Evolutionary conservation across 768 basidiomycete genomes (phyloP).

Genomic region (Suillus occidentalis): DNA sequence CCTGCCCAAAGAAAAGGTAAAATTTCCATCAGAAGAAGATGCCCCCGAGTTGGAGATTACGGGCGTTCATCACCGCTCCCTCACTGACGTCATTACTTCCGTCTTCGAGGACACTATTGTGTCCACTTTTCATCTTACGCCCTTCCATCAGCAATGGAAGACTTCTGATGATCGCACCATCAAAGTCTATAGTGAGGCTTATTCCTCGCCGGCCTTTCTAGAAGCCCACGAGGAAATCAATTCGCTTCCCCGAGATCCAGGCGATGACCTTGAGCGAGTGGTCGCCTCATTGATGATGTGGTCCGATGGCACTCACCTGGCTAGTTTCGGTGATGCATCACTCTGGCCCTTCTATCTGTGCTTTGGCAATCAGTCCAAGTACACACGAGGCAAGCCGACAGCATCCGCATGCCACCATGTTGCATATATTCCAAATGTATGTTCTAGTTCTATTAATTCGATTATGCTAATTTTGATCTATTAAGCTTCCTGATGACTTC

Average conservation of each 20-base stretch:
- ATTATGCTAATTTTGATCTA: background rate
- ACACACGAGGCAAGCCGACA: slow-evolving; percentile 13
- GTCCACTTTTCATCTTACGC: background rate
- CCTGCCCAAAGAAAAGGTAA: slow-evolving; percentile 6
- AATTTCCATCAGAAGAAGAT: background rate
- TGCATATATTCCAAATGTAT: slow-evolving; percentile 13
- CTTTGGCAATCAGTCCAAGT: slow-evolving; percentile 19
- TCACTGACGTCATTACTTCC: background rate
- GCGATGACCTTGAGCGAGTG: slow-evolving; percentile 12
- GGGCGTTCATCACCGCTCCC: background rate
- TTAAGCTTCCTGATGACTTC: slow-evolving; percentile 5
- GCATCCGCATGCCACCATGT: slow-evolving; percentile 13
- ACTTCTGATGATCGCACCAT: background rate
- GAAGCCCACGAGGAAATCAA: slow-evolving; percentile 11
- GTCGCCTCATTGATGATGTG: slow-evolving; percentile 23
- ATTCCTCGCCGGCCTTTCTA: background rate
- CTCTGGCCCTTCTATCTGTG: slow-evolving; percentile 21
- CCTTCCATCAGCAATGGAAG: slow-evolving; percentile 2
- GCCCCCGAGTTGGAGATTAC: background rate
- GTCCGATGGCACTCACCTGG: slow-evolving; percentile 26
- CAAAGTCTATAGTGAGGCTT: background rate
- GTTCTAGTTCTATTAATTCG: background rate
- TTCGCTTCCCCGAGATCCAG: slow-evolving; percentile 11
- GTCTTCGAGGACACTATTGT: background rate
- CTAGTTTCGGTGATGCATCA: slow-evolving; percentile 14